Evolutionary conservation across 768 basidiomycete genomes (phyloP).

Genomic region (Baorangia bicolor): DNA sequence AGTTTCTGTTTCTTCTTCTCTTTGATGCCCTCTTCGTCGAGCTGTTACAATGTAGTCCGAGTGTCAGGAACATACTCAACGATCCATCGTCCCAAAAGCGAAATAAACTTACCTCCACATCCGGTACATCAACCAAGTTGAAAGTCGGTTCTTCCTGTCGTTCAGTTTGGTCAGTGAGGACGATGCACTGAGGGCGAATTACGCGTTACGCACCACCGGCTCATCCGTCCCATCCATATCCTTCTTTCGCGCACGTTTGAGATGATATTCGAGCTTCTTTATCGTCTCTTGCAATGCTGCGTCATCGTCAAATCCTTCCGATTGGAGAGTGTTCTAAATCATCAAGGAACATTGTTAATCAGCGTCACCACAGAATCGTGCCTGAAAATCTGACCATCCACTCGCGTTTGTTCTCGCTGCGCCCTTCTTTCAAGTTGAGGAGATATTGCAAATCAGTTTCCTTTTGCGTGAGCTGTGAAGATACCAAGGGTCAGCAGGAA

Average conservation of each 20-base stretch:
- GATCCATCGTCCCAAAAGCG: background rate
- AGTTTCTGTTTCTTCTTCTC: constrained; percentile 94
- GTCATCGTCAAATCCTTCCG: constrained; percentile 77
- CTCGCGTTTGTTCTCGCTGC: constrained; percentile 63
- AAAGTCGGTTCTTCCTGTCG: constrained; percentile 78
- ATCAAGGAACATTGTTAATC: background rate
- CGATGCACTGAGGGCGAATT: background rate
- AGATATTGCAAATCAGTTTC: constrained; percentile 72
- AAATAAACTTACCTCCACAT: constrained; percentile 62
- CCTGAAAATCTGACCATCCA: constrained; percentile 55
- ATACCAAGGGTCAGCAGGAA: background rate
- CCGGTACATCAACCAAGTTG: constrained; percentile 88
- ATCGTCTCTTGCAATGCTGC: constrained; percentile 76
- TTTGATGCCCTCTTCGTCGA: constrained; percentile 88
- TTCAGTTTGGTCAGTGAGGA: background rate
- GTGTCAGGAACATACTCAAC: background rate
- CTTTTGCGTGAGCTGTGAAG: constrained; percentile 62
- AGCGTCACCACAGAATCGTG: background rate
- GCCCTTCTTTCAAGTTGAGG: constrained; percentile 60
- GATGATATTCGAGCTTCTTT: constrained; percentile 78
- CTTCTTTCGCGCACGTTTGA: constrained; percentile 80
- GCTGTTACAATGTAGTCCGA: constrained; percentile 36
- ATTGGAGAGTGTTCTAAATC: constrained; percentile 53
- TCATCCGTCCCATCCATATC: constrained; percentile 74
- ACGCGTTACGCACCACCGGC: constrained; percentile 38